These are phyloP conservation scores for Tympanopsis confertula DNA, from an alignment of 2,329 filamentous ascomycete species.

Conservation along the genomic window DNA sequence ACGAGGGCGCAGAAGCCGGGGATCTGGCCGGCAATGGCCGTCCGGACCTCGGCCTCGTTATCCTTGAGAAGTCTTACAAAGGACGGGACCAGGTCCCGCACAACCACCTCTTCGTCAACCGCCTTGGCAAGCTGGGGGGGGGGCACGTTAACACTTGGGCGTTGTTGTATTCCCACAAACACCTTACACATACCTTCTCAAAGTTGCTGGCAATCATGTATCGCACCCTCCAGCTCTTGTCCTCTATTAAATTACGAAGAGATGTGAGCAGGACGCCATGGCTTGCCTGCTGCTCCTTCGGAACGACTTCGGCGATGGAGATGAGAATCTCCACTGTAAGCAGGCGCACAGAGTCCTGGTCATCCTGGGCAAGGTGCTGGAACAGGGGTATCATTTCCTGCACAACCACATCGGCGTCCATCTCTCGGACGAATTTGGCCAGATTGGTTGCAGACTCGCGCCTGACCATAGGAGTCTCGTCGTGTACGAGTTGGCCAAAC, in stretches of 20 bases:
- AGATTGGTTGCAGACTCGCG: constrained; percentile 93
- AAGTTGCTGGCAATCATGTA: constrained; percentile 99
- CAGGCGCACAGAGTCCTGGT: constrained; percentile 93
- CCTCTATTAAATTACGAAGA: constrained; percentile 85
- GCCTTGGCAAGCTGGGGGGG: constrained; percentile 98
- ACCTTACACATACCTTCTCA: constrained; percentile 88
- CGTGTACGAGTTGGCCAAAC: constrained; percentile 85
- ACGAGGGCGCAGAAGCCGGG: constrained; percentile 90
- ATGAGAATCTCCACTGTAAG: constrained; percentile 94
- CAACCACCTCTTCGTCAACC: constrained; percentile 92
- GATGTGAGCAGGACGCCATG: constrained; percentile 87
- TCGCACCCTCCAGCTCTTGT: constrained; percentile 97
- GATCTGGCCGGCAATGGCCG: constrained; percentile 93
- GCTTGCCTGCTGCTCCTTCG: constrained; percentile 94
- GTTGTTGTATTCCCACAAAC: no score
- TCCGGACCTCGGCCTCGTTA: constrained; percentile 92
- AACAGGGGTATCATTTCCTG: constrained; percentile 99
- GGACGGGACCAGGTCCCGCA: constrained; percentile 83
- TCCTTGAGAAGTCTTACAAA: constrained; percentile 98
- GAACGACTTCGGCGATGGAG: constrained; percentile 89
- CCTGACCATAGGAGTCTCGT: constrained; percentile 98
- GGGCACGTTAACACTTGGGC: no score
- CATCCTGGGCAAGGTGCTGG: constrained; percentile 89
- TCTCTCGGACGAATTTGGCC: constrained; percentile 94
- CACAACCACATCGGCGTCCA: constrained; percentile 81